Conservation (phyloP, 1,284 basidiomycete species). For the Fomes fomentarius region DNA sequence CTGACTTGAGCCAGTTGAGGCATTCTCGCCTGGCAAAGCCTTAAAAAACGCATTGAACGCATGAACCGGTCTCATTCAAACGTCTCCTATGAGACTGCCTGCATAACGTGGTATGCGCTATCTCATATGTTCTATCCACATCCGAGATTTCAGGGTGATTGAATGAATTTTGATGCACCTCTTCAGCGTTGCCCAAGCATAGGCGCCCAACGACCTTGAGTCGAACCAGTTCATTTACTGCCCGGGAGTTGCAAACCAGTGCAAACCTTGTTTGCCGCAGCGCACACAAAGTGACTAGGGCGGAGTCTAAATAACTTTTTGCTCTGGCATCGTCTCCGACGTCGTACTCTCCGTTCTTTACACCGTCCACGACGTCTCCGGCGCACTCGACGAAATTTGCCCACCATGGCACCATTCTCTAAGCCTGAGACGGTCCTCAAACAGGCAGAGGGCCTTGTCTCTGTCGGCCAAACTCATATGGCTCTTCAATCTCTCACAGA, state of each 20-base stretch:
- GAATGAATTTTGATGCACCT: too few species aligned
- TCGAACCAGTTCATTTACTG: neutral
- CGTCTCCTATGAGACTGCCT: too few species aligned
- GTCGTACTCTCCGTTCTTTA: conserved; percentile 3
- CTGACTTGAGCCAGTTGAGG: neutral
- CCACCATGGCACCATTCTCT: conserved; percentile 82
- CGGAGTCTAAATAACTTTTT: conserved; percentile 22
- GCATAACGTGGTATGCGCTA: too few species aligned
- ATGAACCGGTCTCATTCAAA: too few species aligned
- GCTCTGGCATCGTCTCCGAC: conserved; percentile 5
- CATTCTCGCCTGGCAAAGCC: too few species aligned
- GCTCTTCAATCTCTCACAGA: conserved; percentile 90
- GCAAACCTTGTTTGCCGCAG: conserved; percentile 7
- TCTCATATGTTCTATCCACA: too few species aligned
- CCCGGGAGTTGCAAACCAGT: neutral
- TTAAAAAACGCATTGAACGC: too few species aligned
- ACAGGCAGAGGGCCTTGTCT: conserved; percentile 90
- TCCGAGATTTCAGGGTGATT: too few species aligned
- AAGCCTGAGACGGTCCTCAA: conserved; percentile 93
- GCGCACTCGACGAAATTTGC: conserved; percentile 18
- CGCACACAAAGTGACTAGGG: conserved; percentile 4
- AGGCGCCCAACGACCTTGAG: too few species aligned
- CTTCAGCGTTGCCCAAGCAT: too few species aligned
- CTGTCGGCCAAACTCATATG: conserved; percentile 87
- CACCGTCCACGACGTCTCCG: conserved; percentile 17